A percentile compares a stretch with the other conserved stretches of the same genome.
phyloP scores from a whole-genome alignment of 139 green algal species.

The Mesostigma viride region DNA sequence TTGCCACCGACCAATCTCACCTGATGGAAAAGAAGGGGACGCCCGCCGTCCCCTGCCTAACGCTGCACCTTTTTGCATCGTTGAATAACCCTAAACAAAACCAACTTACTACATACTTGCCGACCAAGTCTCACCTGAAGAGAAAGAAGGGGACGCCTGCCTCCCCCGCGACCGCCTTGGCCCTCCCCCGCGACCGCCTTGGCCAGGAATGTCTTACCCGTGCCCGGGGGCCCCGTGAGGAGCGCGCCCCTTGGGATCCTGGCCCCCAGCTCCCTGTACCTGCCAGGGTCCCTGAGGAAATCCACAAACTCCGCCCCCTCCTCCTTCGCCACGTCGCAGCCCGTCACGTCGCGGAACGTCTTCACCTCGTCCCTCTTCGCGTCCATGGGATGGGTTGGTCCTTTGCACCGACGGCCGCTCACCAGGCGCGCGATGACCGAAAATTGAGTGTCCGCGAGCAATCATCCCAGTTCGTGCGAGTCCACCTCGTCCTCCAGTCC shows the following conservation, averaged over 20 bases:
- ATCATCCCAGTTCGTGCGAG: not conserved
- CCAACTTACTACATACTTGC: too few species aligned
- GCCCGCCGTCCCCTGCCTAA: too few species aligned
- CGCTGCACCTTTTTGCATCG: too few species aligned
- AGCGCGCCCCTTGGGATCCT: constrained; percentile 87
- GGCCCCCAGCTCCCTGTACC: constrained; percentile 57
- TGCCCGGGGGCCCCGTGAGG: constrained; percentile 75
- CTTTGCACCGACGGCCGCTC: not conserved
- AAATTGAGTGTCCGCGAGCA: not conserved
- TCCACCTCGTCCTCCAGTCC: not conserved
- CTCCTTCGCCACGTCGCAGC: constrained; percentile 70
- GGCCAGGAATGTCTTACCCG: constrained; percentile 56
- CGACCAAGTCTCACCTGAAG: too few species aligned
- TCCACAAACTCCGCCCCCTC: constrained; percentile 62
- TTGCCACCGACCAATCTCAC: too few species aligned
- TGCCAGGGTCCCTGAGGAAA: constrained; percentile 77
- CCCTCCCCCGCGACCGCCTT: constrained; percentile 7
- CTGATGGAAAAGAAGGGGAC: too few species aligned
- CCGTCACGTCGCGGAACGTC: constrained; percentile 44
- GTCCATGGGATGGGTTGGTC: too few species aligned
- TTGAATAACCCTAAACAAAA: too few species aligned
- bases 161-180: constrained; percentile 72
- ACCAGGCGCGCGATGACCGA: not conserved
- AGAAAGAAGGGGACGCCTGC: constrained; percentile 70
- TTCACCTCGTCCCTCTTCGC: not conserved